Conservation (phyloP, 306 rosid species). For the Prunus kanzakura region DNA sequence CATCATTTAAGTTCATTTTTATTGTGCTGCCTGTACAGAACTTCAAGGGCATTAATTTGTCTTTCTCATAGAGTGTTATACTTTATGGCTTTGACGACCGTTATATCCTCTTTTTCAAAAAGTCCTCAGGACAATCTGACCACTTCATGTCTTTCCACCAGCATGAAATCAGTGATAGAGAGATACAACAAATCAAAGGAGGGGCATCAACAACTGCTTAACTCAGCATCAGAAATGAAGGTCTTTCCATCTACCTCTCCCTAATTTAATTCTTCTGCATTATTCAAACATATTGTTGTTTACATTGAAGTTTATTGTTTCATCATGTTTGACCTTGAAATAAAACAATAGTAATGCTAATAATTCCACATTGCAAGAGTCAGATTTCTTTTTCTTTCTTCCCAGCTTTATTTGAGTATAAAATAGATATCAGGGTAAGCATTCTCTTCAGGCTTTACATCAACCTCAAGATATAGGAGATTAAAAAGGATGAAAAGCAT, state of each 20-base stretch:
- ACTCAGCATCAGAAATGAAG: constrained; percentile 65
- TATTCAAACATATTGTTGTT: neutral
- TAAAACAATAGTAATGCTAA: neutral
- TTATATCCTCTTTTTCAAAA: neutral
- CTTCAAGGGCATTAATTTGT: neutral
- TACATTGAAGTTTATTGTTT: neutral
- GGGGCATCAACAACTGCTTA: constrained; percentile 44
- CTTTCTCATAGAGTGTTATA: neutral
- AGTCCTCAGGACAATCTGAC: neutral
- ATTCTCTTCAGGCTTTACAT: no score
- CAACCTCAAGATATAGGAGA: no score
- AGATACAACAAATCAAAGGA: constrained; percentile 55
- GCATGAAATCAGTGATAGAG: constrained; percentile 61
- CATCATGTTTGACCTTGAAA: no score
- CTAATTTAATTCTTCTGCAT: neutral
- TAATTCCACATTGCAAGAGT: neutral
- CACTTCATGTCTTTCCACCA: constrained; percentile 29
- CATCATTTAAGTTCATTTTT: no score
- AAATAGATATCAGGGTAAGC: neutral
- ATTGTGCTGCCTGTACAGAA: no score
- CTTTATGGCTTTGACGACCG: neutral
- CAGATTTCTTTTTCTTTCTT: neutral
- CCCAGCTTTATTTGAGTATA: neutral
- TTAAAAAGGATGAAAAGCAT: no score
- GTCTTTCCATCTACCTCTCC: constrained; percentile 33